Conservation (phyloP, 2,329 filamentous ascomycete genomes). For the Mariannaea sp. region DNA sequence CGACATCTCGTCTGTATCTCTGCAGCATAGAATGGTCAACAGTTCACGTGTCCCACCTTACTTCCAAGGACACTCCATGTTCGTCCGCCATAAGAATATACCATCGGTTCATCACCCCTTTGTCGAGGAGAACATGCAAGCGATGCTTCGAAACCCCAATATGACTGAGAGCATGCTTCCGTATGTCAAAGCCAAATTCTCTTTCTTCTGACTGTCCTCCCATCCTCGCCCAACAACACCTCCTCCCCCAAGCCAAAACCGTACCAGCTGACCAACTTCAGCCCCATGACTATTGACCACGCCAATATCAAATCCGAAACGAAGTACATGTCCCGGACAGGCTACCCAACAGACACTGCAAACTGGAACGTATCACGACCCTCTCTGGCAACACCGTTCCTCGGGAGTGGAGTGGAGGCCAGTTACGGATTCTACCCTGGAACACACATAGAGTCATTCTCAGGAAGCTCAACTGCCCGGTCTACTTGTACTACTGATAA, state of each 20-base stretch:
- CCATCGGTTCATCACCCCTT: background rate
- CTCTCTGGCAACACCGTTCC: background rate
- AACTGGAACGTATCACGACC: slow-evolving; percentile 23
- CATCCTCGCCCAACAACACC: background rate
- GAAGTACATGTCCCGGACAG: slow-evolving; percentile 12
- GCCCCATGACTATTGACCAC: background rate
- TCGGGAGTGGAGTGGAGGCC: slow-evolving; percentile 1
- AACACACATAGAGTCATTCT: slow-evolving; percentile 9
- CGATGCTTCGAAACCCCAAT: background rate
- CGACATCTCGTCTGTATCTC: background rate
- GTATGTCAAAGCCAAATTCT: background rate
- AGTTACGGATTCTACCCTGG: slow-evolving; percentile 19
- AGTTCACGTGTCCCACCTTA: background rate
- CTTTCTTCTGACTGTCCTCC: too few relatives aligned
- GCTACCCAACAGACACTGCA: slow-evolving; percentile 14
- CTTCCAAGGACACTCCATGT: background rate
- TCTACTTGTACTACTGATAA: slow-evolving; percentile 8
- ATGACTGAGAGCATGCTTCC: slow-evolving; percentile 4
- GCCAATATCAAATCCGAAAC: slow-evolving; percentile 1
- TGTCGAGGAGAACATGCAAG: slow-evolving; percentile 8
- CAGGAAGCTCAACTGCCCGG: slow-evolving; percentile 3
- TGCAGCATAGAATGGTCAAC: slow-evolving; percentile 1
- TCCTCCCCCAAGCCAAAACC: background rate
- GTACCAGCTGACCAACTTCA: background rate
- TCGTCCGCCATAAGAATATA: too few relatives aligned